Evolutionary conservation across 805 yeast species (phyloP).

Genomic region (Candida qinlingensis): DNA sequence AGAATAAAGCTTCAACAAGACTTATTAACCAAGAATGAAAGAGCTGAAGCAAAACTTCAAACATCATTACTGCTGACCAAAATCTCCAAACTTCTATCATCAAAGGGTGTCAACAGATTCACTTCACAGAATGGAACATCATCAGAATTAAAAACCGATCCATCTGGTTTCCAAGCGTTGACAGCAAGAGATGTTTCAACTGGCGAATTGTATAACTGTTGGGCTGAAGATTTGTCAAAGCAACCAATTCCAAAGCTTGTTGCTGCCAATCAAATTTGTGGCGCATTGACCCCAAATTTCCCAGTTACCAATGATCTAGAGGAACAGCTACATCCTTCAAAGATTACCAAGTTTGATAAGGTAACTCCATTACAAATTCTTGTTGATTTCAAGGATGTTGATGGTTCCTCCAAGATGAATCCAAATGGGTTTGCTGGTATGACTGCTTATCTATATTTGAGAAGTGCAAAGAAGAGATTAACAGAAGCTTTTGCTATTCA

Average conservation of each 20-base stretch:
- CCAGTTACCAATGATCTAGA: constrained; percentile 41
- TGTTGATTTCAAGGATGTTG: constrained; percentile 72
- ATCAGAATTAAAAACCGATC: constrained; percentile 34
- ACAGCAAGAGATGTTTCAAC: constrained; percentile 56
- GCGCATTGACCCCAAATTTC: constrained; percentile 69
- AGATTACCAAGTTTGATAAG: constrained; percentile 41
- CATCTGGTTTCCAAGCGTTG: constrained; percentile 62
- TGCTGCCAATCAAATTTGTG: constrained; percentile 61
- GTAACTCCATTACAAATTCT: constrained; percentile 54
- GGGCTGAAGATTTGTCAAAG: constrained; percentile 17
- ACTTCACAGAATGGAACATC: constrained; percentile 17
- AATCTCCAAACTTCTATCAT: constrained; percentile 54
- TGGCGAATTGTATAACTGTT: constrained; percentile 48
- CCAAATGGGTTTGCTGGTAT: constrained; percentile 68
- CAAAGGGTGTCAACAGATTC: constrained; percentile 33
- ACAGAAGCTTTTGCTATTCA: constrained; percentile 78
- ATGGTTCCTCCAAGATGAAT: constrained; percentile 50
- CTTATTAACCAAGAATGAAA: constrained; percentile 52
- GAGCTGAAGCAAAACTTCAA: constrained; percentile 40
- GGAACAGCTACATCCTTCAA: constrained; percentile 38
- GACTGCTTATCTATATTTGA: constrained; percentile 66
- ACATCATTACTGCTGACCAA: constrained; percentile 50
- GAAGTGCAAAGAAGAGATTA: constrained; percentile 57
- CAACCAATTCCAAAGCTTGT: constrained; percentile 49
- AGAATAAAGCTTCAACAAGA: constrained; percentile 47